Percentiles rank a stretch among this genome's conserved stretches.
phyloP scores from a whole-genome alignment of 2,329 filamentous ascomycete species.

The Neoascochyta sp. region DNA sequence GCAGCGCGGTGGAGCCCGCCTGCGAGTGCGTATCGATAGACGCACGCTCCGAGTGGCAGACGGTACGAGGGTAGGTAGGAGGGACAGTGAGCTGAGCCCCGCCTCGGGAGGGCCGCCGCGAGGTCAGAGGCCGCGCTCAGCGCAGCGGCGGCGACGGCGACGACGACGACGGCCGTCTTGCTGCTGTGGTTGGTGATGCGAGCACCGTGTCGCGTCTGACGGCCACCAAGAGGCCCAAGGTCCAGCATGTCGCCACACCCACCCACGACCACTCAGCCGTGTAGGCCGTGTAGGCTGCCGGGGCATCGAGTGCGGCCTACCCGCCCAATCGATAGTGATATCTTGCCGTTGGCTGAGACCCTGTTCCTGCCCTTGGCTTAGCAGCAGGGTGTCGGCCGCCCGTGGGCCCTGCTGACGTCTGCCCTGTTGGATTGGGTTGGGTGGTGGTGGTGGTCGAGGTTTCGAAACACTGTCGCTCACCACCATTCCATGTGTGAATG shows the following conservation, averaged over 20 bases:
- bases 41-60: slow-evolving; percentile 22
- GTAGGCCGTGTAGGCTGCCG: slow-evolving; percentile 13
- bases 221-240: slow-evolving; percentile 12
- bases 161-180: slow-evolving; percentile 1
- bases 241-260: slow-evolving; percentile 10
- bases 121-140: slow-evolving; percentile 6
- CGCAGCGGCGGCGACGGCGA: slow-evolving; percentile 6
- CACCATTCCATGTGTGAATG: slow-evolving; percentile 22
- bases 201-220: slow-evolving; percentile 27
- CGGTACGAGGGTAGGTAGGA: slow-evolving; percentile 1
- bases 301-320: slow-evolving; percentile 30
- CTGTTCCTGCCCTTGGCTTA: slow-evolving; percentile 25
- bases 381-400: slow-evolving; percentile 15
- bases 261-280: slow-evolving; percentile 24
- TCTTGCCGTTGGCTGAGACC: slow-evolving; percentile 27
- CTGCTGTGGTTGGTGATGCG: too few species aligned
- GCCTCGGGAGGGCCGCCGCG: slow-evolving; percentile 11
- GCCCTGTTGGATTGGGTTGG: slow-evolving; percentile 19
- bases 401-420: slow-evolving; percentile 25
- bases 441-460: too few species aligned
- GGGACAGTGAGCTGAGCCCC: slow-evolving; percentile 9
- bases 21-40: slow-evolving; percentile 19
- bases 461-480: slow-evolving; percentile 31
- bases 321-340: slow-evolving; percentile 42
- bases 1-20: slow-evolving; percentile 6